phyloP scores from a whole-genome alignment of 2,329 filamentous ascomycete species.

The Ophiocordyceps robertsii region DNA sequence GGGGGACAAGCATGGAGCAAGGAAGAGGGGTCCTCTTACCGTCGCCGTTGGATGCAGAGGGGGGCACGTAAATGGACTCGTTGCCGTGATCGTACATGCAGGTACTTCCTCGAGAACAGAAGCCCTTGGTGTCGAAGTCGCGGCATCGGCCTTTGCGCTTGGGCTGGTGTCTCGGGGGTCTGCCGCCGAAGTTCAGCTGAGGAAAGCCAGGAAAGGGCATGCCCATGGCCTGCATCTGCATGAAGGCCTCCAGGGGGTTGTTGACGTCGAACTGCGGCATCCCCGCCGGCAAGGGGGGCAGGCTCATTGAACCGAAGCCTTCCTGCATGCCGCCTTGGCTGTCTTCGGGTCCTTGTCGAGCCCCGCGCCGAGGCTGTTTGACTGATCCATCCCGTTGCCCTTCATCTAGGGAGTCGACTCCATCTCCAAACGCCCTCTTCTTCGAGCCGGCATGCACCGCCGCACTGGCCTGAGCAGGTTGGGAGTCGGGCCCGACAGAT shows the following conservation, averaged over 20 bases:
- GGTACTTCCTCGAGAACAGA: slow-evolving; percentile 50
- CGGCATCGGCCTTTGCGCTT: slow-evolving; percentile 41
- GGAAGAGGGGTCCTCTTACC: slow-evolving; percentile 8
- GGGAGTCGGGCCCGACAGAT: not conserved
- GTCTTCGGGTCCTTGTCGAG: slow-evolving; percentile 15
- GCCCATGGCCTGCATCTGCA: slow-evolving; percentile 47
- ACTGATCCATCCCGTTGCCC: slow-evolving; percentile 24
- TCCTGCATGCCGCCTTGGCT: slow-evolving; percentile 7
- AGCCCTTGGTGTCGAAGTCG: slow-evolving; percentile 62
- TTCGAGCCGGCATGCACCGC: slow-evolving; percentile 1
- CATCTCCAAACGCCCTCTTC: slow-evolving; percentile 22
- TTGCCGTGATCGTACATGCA: slow-evolving; percentile 59
- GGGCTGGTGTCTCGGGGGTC: slow-evolving; percentile 10
- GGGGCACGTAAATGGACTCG: slow-evolving; percentile 28
- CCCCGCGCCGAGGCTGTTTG: slow-evolving; percentile 49
- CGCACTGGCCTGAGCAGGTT: slow-evolving; percentile 18
- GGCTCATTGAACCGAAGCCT: slow-evolving; percentile 1
- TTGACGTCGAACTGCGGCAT: slow-evolving; percentile 41
- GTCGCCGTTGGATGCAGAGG: slow-evolving; percentile 8
- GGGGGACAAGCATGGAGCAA: not conserved
- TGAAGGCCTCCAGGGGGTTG: slow-evolving; percentile 47
- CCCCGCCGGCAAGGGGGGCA: slow-evolving; percentile 7
- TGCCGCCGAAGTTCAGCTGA: slow-evolving; percentile 9
- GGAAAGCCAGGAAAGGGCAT: slow-evolving; percentile 23
- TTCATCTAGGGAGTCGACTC: slow-evolving; percentile 7